Conservation (phyloP, 305 asterid species). For the Fraxinus velutina region DNA sequence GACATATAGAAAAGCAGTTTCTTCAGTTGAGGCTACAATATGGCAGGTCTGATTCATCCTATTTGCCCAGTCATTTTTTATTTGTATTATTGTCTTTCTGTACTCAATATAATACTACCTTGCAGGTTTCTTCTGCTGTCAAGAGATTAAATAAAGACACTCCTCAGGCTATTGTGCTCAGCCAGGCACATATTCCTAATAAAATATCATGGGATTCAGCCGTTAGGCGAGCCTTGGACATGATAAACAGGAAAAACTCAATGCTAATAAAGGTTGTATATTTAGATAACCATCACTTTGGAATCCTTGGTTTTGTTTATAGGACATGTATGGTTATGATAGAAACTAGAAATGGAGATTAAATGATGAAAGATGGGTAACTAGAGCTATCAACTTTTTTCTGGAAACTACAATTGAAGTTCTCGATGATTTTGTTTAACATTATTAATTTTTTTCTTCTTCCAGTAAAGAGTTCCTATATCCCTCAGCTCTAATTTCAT, state of each 20-base stretch:
- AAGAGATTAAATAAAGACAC: constrained; percentile 31
- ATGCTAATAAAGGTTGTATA: constrained; percentile 59
- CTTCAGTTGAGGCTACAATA: constrained; percentile 65
- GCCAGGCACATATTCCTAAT: constrained; percentile 64
- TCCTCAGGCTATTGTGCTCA: constrained; percentile 39
- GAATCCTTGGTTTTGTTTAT: background rate
- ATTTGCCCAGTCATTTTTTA: background rate
- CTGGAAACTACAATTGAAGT: background rate
- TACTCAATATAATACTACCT: background rate
- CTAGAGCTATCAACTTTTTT: background rate
- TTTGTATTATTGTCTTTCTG: constrained; percentile 1
- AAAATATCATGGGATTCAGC: constrained; percentile 72
- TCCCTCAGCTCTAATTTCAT: background rate
- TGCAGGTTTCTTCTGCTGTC: constrained; percentile 65
- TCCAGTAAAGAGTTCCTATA: background rate
- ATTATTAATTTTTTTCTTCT: background rate
- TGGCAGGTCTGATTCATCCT: constrained; percentile 46
- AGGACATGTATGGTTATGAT: background rate
- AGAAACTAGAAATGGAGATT: background rate
- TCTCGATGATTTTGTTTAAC: background rate
- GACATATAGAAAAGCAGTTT: constrained; percentile 61
- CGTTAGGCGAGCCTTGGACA: constrained; percentile 62
- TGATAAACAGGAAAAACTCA: constrained; percentile 52
- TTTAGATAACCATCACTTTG: background rate
- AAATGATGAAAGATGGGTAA: background rate